Percentiles rank a stretch among this genome's conserved stretches.
Conservation (phyloP, 208 protist genomes). For the Naegleria gruberi region DNA sequence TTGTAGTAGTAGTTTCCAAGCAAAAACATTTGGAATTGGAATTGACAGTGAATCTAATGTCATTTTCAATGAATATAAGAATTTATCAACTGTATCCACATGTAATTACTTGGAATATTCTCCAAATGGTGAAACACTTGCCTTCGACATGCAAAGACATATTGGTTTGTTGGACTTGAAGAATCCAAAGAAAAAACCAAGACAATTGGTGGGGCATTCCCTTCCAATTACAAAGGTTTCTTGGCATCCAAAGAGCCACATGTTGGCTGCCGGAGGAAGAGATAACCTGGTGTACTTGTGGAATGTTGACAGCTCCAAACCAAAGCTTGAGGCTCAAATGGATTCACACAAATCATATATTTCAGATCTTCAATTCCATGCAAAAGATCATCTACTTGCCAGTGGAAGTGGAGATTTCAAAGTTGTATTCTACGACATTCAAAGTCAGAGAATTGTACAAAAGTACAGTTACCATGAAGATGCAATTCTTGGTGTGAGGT, state of each 20-base stretch:
- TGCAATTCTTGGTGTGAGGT: not conserved
- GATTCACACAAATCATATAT: not conserved
- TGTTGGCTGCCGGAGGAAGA: not conserved
- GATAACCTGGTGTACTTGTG: not conserved
- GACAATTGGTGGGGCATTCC: not conserved
- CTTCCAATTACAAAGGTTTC: constrained; percentile 7
- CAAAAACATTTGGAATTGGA: not conserved
- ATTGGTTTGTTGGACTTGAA: not conserved
- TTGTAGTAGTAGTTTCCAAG: not conserved
- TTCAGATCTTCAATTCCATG: not conserved
- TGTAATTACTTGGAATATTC: not conserved
- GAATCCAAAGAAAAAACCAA: not conserved
- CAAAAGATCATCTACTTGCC: not conserved
- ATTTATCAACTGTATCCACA: not conserved
- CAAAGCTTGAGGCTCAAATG: not conserved
- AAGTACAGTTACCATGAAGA: not conserved
- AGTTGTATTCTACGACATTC: not conserved
- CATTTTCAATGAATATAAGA: not conserved
- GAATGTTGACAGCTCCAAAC: not conserved
- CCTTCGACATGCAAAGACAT: not conserved
- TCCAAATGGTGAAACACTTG: not conserved
- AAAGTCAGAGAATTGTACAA: not conserved
- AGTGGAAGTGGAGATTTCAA: not conserved
- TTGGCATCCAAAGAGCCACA: not conserved
- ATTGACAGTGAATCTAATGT: not conserved